These are phyloP conservation scores for Penicillium argentinense DNA, from an alignment of 495 filamentous ascomycete genomes.

Conservation along the genomic window DNA sequence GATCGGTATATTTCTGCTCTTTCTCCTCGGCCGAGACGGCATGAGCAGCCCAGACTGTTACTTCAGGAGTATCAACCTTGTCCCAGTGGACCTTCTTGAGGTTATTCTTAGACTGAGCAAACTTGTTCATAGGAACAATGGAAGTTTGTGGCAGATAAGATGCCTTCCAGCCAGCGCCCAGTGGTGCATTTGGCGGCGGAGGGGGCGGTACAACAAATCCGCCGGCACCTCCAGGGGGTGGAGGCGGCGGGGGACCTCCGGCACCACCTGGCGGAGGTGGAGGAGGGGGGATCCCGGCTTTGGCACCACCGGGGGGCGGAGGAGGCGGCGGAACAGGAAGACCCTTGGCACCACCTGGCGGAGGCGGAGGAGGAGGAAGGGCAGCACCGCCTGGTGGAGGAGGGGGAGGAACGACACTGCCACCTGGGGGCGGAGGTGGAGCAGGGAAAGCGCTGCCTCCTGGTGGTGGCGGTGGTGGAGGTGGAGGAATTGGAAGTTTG, in stretches of 20 bases:
- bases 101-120: conserved; percentile 94
- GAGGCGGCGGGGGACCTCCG: conserved; percentile 55
- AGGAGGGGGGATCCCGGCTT: conserved; percentile 18
- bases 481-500: conserved; percentile 48
- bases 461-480: conserved; percentile 40
- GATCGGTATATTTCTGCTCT: conserved; percentile 92
- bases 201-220: conserved; percentile 53
- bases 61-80: conserved; percentile 90
- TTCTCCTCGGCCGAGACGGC: conserved; percentile 76
- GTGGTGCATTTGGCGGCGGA: conserved; percentile 56
- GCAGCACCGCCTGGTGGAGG: conserved; percentile 37
- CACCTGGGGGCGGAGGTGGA: conserved; percentile 43
- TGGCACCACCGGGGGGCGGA: conserved; percentile 46
- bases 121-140: conserved; percentile 48
- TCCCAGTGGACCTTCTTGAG: conserved; percentile 99
- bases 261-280: conserved; percentile 41
- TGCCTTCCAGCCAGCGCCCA: conserved; percentile 56
- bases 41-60: conserved; percentile 93
- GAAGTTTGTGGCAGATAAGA: conserved; percentile 49
- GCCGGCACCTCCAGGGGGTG: conserved; percentile 43
- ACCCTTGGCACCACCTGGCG: conserved; percentile 25
- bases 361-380: conserved; percentile 31
- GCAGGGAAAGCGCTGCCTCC: conserved; percentile 15
- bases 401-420: conserved; percentile 40
- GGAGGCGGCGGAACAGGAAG: conserved; percentile 39